A percentile compares a stretch with the other conserved stretches of the same genome.
These are phyloP conservation scores for Suhomyces faveliae DNA, from an alignment of 805 yeast species.

Conservation along the genomic window DNA sequence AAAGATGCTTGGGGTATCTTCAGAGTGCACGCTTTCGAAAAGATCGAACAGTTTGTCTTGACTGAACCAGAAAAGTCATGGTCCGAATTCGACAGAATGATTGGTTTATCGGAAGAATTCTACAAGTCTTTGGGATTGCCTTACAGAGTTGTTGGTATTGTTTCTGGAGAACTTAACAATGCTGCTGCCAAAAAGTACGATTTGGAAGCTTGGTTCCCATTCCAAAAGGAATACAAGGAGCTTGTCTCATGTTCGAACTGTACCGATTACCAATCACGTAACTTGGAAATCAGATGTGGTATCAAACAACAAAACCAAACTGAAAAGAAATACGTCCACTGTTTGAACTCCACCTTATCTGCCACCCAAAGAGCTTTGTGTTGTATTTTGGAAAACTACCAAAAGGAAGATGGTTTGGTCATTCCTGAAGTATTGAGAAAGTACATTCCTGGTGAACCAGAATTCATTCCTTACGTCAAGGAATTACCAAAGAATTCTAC, in stretches of 20 bases:
- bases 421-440: slow-evolving; percentile 94
- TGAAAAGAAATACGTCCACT: slow-evolving; percentile 97
- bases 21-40: slow-evolving; percentile 98
- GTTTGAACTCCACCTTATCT: slow-evolving; percentile 94
- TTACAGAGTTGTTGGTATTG: slow-evolving; percentile 96
- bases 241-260: slow-evolving; percentile 98
- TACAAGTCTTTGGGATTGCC: slow-evolving; percentile 91
- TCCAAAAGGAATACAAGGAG: slow-evolving; percentile 97
- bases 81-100: slow-evolving; percentile 97
- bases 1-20: slow-evolving; percentile 99
- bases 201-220: slow-evolving; percentile 99
- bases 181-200: slow-evolving; percentile 99
- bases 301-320: slow-evolving; percentile 91
- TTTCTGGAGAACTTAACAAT: slow-evolving; percentile 96
- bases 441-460: slow-evolving; percentile 98
- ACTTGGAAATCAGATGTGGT: slow-evolving; percentile 98
- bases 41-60: slow-evolving; percentile 92
- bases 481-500: slow-evolving; percentile 95
- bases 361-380: slow-evolving; percentile 98
- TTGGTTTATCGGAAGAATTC: slow-evolving; percentile 84
- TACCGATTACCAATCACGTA: slow-evolving; percentile 98
- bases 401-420: slow-evolving; percentile 90
- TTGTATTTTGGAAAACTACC: slow-evolving; percentile 96
- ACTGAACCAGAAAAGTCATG: slow-evolving; percentile 98
- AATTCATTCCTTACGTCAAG: slow-evolving; percentile 84